Evolutionary conservation across 2,329 filamentous ascomycete species (phyloP), one percentile per base, ranked within the genome.

Genomic region (Colletotrichum sansevieriae): DNA sequence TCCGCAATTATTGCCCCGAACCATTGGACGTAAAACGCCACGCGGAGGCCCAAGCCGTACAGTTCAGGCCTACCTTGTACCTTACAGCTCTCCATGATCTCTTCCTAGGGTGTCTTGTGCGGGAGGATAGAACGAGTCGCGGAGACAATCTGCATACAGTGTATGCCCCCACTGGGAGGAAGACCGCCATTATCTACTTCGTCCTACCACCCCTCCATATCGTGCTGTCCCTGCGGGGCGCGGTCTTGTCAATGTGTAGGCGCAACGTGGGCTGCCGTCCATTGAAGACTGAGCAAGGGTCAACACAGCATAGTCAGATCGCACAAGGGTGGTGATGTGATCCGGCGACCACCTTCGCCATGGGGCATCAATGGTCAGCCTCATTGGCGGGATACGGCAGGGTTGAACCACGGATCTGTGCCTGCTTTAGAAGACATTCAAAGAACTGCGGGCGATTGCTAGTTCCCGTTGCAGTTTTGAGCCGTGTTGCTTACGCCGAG

Each of bases 1-100:
- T 78, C 74, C 12, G 78, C 72, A 1, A 77, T n/a, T 13, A 78
- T 69, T 25, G 75, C 73, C 9, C 75, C 76, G 44, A 79, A 74
- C 79, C 79, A 81, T 67, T 80, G 78, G 22, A 76, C 59, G 64
- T 80, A 80, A 62, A 80, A 78, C 10, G 75, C 74, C 22, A 74
- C 72, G 4, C 78, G 76, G 59, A 81, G 77, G 47, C 78, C 78
- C 18, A 80, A 62, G 7, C 79, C 78, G 51, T 80, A 80, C 55
- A 79, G 71, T 25, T 75, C 76, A 43, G 77, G 73, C 20, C 74
- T 71, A 15, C 76, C 74, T 33, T 71, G 59, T 44, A 71, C 62
- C 15, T 72, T 68, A 66, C 78, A 80, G 22, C 73, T 60, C 25
- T 56, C 64, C 74, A 75, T 75, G 35, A 52, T 51, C 58, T 57